These are phyloP conservation scores for Picea glauca DNA, from an alignment of 75 land plant species.

Conservation along the genomic window DNA sequence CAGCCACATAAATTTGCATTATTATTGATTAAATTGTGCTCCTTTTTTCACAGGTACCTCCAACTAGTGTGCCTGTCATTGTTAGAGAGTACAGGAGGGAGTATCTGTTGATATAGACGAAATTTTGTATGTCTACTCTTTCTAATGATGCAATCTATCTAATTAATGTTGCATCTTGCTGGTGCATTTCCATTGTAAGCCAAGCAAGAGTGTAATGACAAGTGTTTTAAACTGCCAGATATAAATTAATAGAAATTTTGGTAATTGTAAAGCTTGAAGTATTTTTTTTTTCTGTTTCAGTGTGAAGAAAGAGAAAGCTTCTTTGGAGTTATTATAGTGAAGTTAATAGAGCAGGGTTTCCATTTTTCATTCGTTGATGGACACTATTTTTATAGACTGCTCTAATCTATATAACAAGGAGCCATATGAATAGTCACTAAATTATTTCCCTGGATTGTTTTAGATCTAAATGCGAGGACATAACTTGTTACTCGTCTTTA, in stretches of 20 bases:
- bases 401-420: not conserved
- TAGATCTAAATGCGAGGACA: too few species aligned
- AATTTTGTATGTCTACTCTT: not conserved
- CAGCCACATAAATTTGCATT: not conserved
- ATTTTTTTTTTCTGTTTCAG: not conserved
- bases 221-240: not conserved
- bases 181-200: not conserved
- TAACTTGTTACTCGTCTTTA: too few species aligned
- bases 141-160: too few species aligned
- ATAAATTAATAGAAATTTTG: not conserved
- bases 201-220: not conserved
- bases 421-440: not conserved
- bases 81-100: slow-evolving; percentile 88
- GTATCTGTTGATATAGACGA: slow-evolving; percentile 35
- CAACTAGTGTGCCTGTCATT: slow-evolving; percentile 99
- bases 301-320: not conserved
- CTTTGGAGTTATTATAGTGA: not conserved
- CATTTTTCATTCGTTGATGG: not conserved
- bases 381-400: not conserved
- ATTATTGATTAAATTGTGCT: not conserved
- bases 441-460: too few species aligned
- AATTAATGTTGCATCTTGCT: not conserved
- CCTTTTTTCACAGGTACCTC: slow-evolving; percentile 70
- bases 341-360: not conserved
- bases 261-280: not conserved